Evolutionary conservation across 768 basidiomycete species (phyloP), one percentile per base, ranked within the genome.

Genomic region (Suillus brevipes): DNA sequence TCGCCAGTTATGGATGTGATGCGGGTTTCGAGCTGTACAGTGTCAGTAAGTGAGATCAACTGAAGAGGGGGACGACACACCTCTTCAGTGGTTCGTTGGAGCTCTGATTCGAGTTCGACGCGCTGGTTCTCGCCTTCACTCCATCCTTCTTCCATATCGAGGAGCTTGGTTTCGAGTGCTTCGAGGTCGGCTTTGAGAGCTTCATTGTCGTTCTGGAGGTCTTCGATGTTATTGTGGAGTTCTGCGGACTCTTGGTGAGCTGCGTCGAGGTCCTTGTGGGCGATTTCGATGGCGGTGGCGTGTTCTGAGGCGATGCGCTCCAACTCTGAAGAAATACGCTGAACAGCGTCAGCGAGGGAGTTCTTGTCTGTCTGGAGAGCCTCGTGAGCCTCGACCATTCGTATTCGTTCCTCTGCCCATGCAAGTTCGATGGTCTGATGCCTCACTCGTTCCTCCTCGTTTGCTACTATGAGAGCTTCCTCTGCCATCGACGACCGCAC

Each of bases 1-100:
- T 91, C 89, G 64, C 84, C 82, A 7, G 83, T 83, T 12, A 89
- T 78, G 9, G 81, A 77, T 0, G 78, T 69, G 45, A 89, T 79
- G 42, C 81, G 83, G 64, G 80, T 80, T 52, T 88, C 85, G 25
- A 81, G 82, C 67, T 59, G 28, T 80, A n/a, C 87, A 77, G n/a
- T 34, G 28, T 59, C 28, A 65, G 60, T 58, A 40, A 20, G 23
- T 9, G 50, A 31, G 47, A n/a, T 36, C 28, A 6, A 37, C 61
- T 7, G 49, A 1, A 45, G 61, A 23, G 55, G 6, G 63, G 31
- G 45, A 28, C 66, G 47, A 71, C 79, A 34, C 70, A 89, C 87
- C 82, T 86, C 79, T 5, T 80, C 81, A 18, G 78, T 80, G 42
- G 87, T 85, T 70, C 83, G 87, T 37, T 78, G 73, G 23, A 87